phyloP scores from a whole-genome alignment of 331 rosid genomes.

The Dryas integrifolia region DNA sequence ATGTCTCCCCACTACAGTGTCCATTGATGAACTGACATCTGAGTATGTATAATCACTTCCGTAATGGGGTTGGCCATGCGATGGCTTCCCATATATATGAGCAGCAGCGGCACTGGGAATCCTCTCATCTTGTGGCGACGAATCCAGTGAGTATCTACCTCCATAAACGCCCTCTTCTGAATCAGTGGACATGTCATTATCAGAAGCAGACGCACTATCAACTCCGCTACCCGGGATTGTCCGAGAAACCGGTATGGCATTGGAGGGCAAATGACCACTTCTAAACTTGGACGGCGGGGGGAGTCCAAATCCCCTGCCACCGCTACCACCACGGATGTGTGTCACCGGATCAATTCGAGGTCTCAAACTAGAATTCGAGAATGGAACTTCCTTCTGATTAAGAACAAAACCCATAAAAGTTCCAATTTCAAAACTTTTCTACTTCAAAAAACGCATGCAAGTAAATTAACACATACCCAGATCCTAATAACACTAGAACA shows the following conservation, averaged over 20 bases:
- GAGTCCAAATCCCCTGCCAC: slow-evolving; percentile 66
- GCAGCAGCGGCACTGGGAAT: slow-evolving; percentile 36
- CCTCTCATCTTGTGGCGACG: slow-evolving; percentile 68
- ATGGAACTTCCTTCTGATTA: slow-evolving; percentile 45
- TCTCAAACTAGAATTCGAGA: slow-evolving; percentile 43
- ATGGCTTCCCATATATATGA: slow-evolving; percentile 41
- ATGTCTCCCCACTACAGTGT: slow-evolving; percentile 55
- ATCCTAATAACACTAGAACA: slow-evolving; percentile 8
- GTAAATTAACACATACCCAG: slow-evolving; percentile 26
- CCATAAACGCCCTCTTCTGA: slow-evolving; percentile 77
- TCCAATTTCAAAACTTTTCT: background rate
- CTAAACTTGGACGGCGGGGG: slow-evolving; percentile 88
- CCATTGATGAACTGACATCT: slow-evolving; percentile 88
- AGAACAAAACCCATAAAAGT: slow-evolving; percentile 17
- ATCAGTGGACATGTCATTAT: slow-evolving; percentile 53
- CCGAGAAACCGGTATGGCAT: slow-evolving; percentile 53
- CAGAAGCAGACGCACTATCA: slow-evolving; percentile 65
- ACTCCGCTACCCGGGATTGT: slow-evolving; percentile 37
- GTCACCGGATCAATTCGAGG: slow-evolving; percentile 55
- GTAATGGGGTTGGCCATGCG: slow-evolving; percentile 38
- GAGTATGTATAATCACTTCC: slow-evolving; percentile 70
- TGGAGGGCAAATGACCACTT: slow-evolving; percentile 81
- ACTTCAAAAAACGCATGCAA: slow-evolving; percentile 11
- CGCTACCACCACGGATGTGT: slow-evolving; percentile 40
- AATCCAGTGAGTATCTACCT: slow-evolving; percentile 73